Evolutionary conservation across 129 eudicot species (phyloP), one percentile per base, ranked within the genome.

Genomic region (Centrapalus pauciflorus): DNA sequence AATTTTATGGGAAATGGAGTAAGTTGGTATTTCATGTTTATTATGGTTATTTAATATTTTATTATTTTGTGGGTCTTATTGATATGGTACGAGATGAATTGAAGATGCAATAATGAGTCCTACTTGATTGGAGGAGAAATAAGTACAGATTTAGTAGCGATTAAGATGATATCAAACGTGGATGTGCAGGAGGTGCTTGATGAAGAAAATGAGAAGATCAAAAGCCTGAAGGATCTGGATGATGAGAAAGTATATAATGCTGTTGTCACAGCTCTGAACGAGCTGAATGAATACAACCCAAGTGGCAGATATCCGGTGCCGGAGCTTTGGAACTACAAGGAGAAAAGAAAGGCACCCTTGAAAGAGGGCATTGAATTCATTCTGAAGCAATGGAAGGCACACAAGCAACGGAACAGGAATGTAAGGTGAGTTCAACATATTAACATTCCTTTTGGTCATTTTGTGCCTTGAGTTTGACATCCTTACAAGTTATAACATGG

Each of bases 301-400:
- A 78, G 83, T 55, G 87, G 83, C 50, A 70, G 87, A 30, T 82
- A 82, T 71, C 80, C 80, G 0, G 19, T 82, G 34, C 19, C 73
- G 0, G 80, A 78, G 70, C 79, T 82, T 9, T 82, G 86, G 87
- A 74, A 82, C 72, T 29, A 19, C 16, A 71, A 71, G n/a, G 78
- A 59, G 14, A 65, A 65, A 0, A 58, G 83, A 21, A 60, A 71
- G 45, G 87, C 87, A 1, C 55, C 37, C 4, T 50, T 82, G 37
- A 37, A 34, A 38, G 87, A 82, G 65, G 67, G 77, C 16, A 72
- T 66, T 8, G 74, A 70, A 2, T 74, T 8, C 66, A 29, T 76
- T 12, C 50, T 72, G 6, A 67, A 55, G 14, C 59, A 45, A 32
- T 76, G 81, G 78, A 59, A 61, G 16, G 0, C 4, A 1, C 5